phyloP scores from a whole-genome alignment of 2,329 filamentous ascomycete species.

The Penicillium sumatraense region DNA sequence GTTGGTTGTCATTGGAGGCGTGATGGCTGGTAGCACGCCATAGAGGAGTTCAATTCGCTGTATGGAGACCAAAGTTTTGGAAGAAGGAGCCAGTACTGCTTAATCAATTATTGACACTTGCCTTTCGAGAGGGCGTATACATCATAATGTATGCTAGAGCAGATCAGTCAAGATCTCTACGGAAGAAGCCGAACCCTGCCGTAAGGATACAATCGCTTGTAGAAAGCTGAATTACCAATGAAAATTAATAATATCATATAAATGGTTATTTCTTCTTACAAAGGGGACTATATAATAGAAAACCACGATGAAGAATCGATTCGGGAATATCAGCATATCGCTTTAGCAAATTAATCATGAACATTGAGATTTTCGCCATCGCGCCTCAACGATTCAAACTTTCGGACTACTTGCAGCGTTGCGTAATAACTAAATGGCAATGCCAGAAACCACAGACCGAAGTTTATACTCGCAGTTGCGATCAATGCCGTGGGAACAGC shows the following conservation, averaged over 20 bases:
- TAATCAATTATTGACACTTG: no score
- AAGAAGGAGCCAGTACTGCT: not conserved
- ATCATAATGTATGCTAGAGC: no score
- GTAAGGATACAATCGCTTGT: no score
- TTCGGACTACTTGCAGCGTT: conserved; percentile 47
- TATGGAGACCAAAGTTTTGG: not conserved
- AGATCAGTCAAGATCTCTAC: no score
- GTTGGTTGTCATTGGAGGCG: not conserved
- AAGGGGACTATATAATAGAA: no score
- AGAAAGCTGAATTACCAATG: no score
- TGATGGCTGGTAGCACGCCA: not conserved
- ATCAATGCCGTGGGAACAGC: conserved; percentile 50
- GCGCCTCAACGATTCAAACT: conserved; percentile 33
- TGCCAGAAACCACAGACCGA: conserved; percentile 48
- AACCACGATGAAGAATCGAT: no score
- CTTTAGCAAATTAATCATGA: not conserved
- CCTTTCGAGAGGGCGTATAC: no score
- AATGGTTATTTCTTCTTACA: no score
- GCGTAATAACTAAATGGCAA: conserved; percentile 52
- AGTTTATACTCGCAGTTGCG: conserved; percentile 51
- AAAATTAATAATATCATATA: no score
- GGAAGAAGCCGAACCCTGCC: no score
- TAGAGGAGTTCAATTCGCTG: not conserved
- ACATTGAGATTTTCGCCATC: not conserved
- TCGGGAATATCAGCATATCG: no score